Evolutionary conservation across 331 rosid species (phyloP), one percentile per base, ranked within the genome.

Genomic region (Ulmus americana): DNA sequence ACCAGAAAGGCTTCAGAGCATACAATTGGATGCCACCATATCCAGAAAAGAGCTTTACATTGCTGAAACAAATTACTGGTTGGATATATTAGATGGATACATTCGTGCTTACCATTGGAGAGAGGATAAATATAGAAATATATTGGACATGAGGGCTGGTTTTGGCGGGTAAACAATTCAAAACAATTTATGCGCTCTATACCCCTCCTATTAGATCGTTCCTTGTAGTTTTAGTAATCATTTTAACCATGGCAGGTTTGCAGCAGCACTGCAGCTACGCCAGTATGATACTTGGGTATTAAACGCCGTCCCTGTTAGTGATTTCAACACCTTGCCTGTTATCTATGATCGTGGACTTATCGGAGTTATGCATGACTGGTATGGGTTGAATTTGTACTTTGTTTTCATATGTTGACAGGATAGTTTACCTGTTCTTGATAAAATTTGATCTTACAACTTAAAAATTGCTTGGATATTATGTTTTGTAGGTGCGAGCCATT

Each of bases 331-430:
- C 48, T 74, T 91, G 82, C 96, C 96, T 28, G 92, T 85, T 55
- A 63, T 88, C 65, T 88, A 86, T 71, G 97, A 91, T 69, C 95
- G 94, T 10, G 97, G 97, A 63, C 88, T 84, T 57, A 71, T 86
- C 52, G 97, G 97, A 61, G 87, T 88, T 63, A 75, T 75, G 86
- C 97, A 91, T 70, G 96, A 91, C 69, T 91, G 97, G 97, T 91
- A 86, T n/a, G 84, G 53, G 49, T 49, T 39, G 61, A 55, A 7
- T 28, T 28, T 45, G 48, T 55, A 54, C 61, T 57, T 55, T 68
- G 52, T 56, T 15, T 5, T 35, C 45, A 39, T 65, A 15, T 42
- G 18, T 55, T 54, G 39, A 13, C 57, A 52, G 40, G 56, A 22
- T 68, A n/a, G 45, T 65, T 64, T 48, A 7, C 20, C 45, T 43